These are phyloP conservation scores for Chalciporus sp. DNA, from an alignment of 1,284 basidiomycete genomes.

Conservation along the genomic window DNA sequence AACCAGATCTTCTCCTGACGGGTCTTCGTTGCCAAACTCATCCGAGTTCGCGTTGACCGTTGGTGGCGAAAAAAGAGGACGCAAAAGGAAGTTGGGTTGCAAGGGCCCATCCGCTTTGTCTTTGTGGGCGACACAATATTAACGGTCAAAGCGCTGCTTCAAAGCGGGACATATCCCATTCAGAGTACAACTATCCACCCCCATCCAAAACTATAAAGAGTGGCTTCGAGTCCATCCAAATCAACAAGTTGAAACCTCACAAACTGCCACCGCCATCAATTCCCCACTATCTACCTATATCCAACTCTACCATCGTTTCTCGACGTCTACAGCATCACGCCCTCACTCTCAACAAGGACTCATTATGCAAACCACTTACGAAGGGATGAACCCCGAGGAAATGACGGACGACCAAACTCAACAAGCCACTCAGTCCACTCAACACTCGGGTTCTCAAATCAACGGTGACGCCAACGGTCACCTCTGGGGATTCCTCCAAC, in stretches of 20 bases:
- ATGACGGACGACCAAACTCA: slow-evolving; percentile 44
- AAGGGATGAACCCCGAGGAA: slow-evolving; percentile 32
- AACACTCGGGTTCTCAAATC: slow-evolving; percentile 36
- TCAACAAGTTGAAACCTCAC: not conserved
- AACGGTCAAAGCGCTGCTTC: slow-evolving; percentile 10
- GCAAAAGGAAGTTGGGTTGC: slow-evolving; percentile 16
- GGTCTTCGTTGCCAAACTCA: slow-evolving; percentile 4
- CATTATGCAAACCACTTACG: slow-evolving; percentile 21
- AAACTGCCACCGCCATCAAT: slow-evolving; percentile 1
- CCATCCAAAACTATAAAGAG: slow-evolving; percentile 21
- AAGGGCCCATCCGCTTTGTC: slow-evolving; percentile 21
- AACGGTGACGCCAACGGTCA: slow-evolving; percentile 41
- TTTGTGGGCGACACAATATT: slow-evolving; percentile 1
- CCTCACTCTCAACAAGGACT: not conserved
- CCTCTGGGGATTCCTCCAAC: slow-evolving; percentile 71
- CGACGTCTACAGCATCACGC: slow-evolving; percentile 1
- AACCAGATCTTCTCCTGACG: slow-evolving; percentile 2
- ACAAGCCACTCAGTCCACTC: slow-evolving; percentile 53
- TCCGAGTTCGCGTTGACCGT: not conserved
- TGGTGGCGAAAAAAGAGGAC: not conserved
- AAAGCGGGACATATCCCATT: slow-evolving; percentile 1
- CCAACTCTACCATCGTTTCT: not conserved
- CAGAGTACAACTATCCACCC: not conserved
- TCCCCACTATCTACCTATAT: not conserved
- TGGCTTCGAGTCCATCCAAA: not conserved